Conservation (phyloP, 2,329 filamentous ascomycete species). For the Alternaria burnsii region DNA sequence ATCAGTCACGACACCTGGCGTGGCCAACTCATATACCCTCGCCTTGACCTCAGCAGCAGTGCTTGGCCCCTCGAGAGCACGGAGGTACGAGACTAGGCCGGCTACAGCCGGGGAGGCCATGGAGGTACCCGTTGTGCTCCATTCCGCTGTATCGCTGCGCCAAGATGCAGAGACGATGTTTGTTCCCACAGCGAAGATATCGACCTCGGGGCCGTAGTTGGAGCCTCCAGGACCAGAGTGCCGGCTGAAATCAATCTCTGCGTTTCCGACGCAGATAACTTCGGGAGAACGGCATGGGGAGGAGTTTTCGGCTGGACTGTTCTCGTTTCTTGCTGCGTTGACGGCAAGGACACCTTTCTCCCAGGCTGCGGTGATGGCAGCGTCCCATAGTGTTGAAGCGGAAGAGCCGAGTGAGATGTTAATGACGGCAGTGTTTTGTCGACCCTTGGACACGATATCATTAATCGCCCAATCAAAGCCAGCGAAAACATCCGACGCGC, state of each 20-base stretch:
- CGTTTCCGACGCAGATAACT: slow-evolving; percentile 49
- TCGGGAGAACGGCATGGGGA: slow-evolving; percentile 49
- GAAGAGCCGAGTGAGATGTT: slow-evolving; percentile 51
- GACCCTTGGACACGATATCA: slow-evolving; percentile 42
- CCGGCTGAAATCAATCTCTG: slow-evolving; percentile 35
- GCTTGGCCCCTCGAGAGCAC: slow-evolving; percentile 56
- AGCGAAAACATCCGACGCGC: slow-evolving; percentile 36
- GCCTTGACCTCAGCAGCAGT: slow-evolving; percentile 33
- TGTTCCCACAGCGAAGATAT: slow-evolving; percentile 51
- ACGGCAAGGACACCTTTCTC: slow-evolving; percentile 46
- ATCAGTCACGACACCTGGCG: slow-evolving; percentile 32
- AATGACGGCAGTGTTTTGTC: slow-evolving; percentile 44
- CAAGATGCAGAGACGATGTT: slow-evolving; percentile 57
- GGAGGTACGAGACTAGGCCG: slow-evolving; percentile 73
- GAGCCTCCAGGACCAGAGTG: slow-evolving; percentile 27
- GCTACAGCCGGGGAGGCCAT: slow-evolving; percentile 75
- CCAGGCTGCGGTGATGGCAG: slow-evolving; percentile 45
- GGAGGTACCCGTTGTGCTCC: slow-evolving; percentile 65
- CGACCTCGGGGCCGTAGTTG: slow-evolving; percentile 51
- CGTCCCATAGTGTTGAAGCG: slow-evolving; percentile 41
- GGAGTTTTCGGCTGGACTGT: slow-evolving; percentile 28
- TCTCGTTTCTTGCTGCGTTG: slow-evolving; percentile 49
- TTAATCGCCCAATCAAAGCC: slow-evolving; percentile 48
- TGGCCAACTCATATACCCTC: slow-evolving; percentile 35
- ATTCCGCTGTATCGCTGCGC: slow-evolving; percentile 52